phyloP scores from a whole-genome alignment of 2,329 filamentous ascomycete genomes.

The Epicoccum sorghinum region DNA sequence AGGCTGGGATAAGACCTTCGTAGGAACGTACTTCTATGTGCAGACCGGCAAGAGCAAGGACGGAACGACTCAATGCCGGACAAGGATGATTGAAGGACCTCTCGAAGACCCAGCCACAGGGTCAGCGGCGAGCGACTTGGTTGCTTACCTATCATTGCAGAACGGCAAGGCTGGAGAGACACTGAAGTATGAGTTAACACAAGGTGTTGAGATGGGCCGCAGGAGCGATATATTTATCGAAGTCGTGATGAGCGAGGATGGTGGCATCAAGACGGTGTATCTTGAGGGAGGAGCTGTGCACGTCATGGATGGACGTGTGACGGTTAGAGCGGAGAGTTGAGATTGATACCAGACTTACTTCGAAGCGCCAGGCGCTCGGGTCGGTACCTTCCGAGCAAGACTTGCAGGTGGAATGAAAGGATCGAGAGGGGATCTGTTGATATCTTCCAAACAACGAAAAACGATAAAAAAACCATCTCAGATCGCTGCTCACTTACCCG shows the following conservation, averaged over 20 bases:
- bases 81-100: constrained; percentile 64
- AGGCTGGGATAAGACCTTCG: constrained; percentile 61
- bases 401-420: constrained; percentile 15
- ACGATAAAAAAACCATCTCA: constrained; percentile 14
- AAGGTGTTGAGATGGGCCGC: constrained; percentile 61
- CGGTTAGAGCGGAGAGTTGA: constrained; percentile 19
- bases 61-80: constrained; percentile 53
- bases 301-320: constrained; percentile 46
- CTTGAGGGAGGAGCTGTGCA: constrained; percentile 53
- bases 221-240: constrained; percentile 56
- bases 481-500: constrained; percentile 20
- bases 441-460: constrained; percentile 6
- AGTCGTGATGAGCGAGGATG: constrained; percentile 48
- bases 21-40: constrained; percentile 67
- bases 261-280: constrained; percentile 49
- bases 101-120: constrained; percentile 60
- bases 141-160: constrained; percentile 53
- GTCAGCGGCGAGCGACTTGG: constrained; percentile 56
- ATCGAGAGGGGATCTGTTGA: constrained; percentile 17
- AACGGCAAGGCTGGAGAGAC: constrained; percentile 42
- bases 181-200: constrained; percentile 51
- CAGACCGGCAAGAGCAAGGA: constrained; percentile 39
- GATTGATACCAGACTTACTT: neutral
- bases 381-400: constrained; percentile 1
- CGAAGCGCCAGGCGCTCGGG: neutral